Percentiles rank a stretch among this genome's conserved stretches.
Evolutionary conservation across 106 monocot species (phyloP).

Genomic region (Dendrobium officinale): DNA sequence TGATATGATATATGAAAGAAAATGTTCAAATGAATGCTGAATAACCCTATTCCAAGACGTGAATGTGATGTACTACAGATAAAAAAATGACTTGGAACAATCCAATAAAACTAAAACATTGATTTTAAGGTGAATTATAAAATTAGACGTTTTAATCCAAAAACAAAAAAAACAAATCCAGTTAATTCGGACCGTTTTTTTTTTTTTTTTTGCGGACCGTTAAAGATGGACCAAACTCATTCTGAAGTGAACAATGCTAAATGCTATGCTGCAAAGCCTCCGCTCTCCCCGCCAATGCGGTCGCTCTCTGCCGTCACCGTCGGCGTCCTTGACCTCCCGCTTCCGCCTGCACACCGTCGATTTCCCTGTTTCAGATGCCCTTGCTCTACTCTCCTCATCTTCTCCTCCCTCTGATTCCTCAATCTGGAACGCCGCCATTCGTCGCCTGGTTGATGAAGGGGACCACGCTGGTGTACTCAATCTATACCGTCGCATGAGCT

Average conservation of each 20-base stretch:
- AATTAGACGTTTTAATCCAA: too few relatives aligned
- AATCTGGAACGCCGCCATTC: constrained; percentile 26
- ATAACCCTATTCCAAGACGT: too few relatives aligned
- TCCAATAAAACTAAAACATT: too few relatives aligned
- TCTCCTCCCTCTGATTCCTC: constrained; percentile 19
- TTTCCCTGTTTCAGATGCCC: neutral
- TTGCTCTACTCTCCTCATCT: neutral
- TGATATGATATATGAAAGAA: too few relatives aligned
- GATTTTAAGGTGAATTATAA: too few relatives aligned
- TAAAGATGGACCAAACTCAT: too few relatives aligned
- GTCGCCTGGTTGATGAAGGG: constrained; percentile 12
- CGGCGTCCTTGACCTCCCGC: neutral
- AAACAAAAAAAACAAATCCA: too few relatives aligned
- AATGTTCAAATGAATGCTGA: too few relatives aligned
- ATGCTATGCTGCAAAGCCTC: neutral
- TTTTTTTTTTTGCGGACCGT: too few relatives aligned
- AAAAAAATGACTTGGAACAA: too few relatives aligned
- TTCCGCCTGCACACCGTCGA: neutral
- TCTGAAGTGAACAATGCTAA: neutral
- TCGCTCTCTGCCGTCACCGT: neutral
- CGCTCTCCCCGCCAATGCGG: neutral
- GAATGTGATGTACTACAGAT: too few relatives aligned
- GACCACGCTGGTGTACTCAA: constrained; percentile 14
- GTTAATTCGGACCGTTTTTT: too few relatives aligned
- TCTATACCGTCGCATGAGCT: constrained; percentile 30